A percentile compares a stretch with the other conserved stretches of the same genome.
Evolutionary conservation across 768 basidiomycete species (phyloP).

Genomic region (Trametes villosa): DNA sequence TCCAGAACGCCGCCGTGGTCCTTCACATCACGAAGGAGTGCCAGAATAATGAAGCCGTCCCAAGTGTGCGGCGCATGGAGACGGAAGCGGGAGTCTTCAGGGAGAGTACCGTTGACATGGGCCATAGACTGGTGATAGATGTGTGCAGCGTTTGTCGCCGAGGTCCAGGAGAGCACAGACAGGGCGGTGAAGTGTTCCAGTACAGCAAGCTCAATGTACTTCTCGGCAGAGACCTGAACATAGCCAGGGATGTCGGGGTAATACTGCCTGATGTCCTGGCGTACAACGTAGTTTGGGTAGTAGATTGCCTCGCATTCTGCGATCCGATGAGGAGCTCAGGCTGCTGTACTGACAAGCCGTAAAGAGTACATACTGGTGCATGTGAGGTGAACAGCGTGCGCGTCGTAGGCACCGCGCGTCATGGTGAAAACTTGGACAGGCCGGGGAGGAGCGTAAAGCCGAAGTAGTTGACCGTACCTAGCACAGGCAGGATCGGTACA

Average conservation of each 20-base stretch:
- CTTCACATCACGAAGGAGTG: slow-evolving; percentile 31
- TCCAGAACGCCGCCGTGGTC: slow-evolving; percentile 11
- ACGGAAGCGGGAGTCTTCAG: neutral
- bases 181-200: neutral
- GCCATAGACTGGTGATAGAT: slow-evolving; percentile 7
- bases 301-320: neutral
- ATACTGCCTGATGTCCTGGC: neutral
- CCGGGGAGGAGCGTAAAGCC: too few relatives aligned
- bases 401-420: too few relatives aligned
- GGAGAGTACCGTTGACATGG: neutral
- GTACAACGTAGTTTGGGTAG: neutral
- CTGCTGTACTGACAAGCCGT: too few relatives aligned
- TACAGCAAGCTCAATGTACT: neutral
- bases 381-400: too few relatives aligned
- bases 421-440: too few relatives aligned
- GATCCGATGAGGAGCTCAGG: too few relatives aligned
- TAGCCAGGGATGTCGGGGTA: neutral
- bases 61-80: slow-evolving; percentile 25
- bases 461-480: too few relatives aligned
- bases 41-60: slow-evolving; percentile 30
- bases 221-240: neutral
- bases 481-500: too few relatives aligned
- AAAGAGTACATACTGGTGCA: too few relatives aligned
- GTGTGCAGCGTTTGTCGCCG: slow-evolving; percentile 8
- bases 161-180: slow-evolving; percentile 16